Evolutionary conservation across 2,329 filamentous ascomycete species (phyloP).

Genomic region (Apiospora kogelbergensis): DNA sequence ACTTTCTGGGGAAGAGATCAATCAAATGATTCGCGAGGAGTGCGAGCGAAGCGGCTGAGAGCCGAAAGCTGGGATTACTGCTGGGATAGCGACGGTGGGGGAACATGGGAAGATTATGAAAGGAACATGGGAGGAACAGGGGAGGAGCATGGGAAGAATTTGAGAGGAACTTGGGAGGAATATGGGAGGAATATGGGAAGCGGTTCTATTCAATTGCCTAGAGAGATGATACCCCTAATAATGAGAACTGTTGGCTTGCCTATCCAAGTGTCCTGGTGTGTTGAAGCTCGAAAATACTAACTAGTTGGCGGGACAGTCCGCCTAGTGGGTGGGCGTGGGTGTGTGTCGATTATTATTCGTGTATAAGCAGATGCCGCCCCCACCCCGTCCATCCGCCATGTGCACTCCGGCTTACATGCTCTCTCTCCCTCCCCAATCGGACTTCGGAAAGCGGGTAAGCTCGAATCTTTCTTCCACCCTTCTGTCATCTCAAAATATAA

Average conservation of each 20-base stretch:
- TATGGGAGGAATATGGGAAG: too few species aligned
- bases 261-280: neutral
- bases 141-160: too few species aligned
- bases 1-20: neutral
- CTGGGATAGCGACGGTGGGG: too few species aligned
- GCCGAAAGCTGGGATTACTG: too few species aligned
- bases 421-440: neutral
- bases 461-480: neutral
- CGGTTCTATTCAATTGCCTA: too few species aligned
- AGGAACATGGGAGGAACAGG: too few species aligned
- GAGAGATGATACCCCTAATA: too few species aligned
- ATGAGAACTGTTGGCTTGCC: too few species aligned
- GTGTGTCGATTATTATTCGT: neutral
- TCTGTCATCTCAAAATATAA: constrained; percentile 1
- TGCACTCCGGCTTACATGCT: neutral
- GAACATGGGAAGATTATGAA: too few species aligned
- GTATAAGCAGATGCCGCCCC: neutral
- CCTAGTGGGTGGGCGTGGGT: neutral
- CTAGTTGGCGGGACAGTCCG: too few species aligned
- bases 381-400: neutral
- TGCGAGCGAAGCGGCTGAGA: neutral
- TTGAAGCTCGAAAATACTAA: too few species aligned
- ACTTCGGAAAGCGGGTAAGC: neutral
- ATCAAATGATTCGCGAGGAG: neutral
- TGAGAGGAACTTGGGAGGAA: too few species aligned